Percentiles rank a stretch among this genome's conserved stretches.
These are phyloP conservation scores for Peronospora farinosa DNA, from an alignment of 352 stramenopile genomes.

Conservation along the genomic window DNA sequence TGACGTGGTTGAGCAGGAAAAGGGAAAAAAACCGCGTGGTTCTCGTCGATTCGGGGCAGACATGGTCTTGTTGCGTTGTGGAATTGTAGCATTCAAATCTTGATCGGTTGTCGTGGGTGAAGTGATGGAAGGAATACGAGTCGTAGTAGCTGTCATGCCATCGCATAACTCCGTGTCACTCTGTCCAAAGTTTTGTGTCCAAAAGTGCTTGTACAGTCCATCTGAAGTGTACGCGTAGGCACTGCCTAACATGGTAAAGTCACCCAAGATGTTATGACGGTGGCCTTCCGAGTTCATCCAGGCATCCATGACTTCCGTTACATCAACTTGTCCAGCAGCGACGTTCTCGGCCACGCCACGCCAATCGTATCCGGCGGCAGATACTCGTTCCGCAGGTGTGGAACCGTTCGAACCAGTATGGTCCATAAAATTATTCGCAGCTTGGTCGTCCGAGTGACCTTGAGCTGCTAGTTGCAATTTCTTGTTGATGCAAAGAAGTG, in stretches of 20 bases:
- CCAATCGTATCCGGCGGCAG: slow-evolving; percentile 41
- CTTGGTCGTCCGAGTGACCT: slow-evolving; percentile 37
- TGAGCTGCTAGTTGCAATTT: slow-evolving; percentile 24
- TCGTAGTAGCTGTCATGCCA: background rate
- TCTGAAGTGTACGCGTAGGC: slow-evolving; percentile 30
- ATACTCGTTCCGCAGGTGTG: slow-evolving; percentile 32
- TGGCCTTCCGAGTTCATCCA: slow-evolving; percentile 43
- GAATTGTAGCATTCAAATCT: background rate
- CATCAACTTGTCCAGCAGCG: slow-evolving; percentile 30
- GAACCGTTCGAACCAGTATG: slow-evolving; percentile 41
- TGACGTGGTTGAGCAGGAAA: background rate
- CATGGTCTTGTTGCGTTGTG: slow-evolving; percentile 13
- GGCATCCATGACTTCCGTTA: slow-evolving; percentile 30
- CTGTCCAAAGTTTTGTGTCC: slow-evolving; percentile 53
- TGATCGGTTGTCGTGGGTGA: background rate
- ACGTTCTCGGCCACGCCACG: slow-evolving; percentile 40
- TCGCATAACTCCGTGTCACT: slow-evolving; percentile 33
- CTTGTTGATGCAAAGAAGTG: slow-evolving; percentile 33
- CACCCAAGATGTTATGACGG: slow-evolving; percentile 32
- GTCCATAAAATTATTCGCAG: slow-evolving; percentile 41
- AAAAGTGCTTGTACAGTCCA: slow-evolving; percentile 38
- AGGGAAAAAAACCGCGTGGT: slow-evolving; percentile 1
- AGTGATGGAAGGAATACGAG: background rate
- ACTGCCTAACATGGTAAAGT: slow-evolving; percentile 39
- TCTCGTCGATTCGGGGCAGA: slow-evolving; percentile 12